A percentile compares a stretch with the other conserved stretches of the same genome.
phyloP scores from a whole-genome alignment of 345 rosid species.

The Eucalyptus fibrosa region DNA sequence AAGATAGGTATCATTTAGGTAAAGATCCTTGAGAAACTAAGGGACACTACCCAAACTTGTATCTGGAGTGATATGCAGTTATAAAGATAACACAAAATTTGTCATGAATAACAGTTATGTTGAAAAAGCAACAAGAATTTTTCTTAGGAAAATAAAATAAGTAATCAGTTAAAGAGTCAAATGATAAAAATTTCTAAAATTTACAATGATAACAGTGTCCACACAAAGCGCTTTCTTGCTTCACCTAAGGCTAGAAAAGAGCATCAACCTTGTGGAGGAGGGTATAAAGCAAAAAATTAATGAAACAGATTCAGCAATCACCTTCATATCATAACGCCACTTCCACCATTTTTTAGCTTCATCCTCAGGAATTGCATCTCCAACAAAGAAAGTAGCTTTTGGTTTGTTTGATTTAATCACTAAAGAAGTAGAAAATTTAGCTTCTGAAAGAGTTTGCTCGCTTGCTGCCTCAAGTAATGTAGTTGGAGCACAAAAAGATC shows the following conservation, averaged over 20 bases:
- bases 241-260: neutral
- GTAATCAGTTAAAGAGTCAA: neutral
- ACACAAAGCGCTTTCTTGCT: neutral
- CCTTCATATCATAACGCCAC: constrained; percentile 93
- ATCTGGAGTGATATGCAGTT: neutral
- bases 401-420: neutral
- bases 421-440: constrained; percentile 1
- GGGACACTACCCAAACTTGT: neutral
- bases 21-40: neutral
- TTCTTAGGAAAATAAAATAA: neutral
- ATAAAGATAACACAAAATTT: neutral
- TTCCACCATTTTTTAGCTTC: constrained; percentile 72
- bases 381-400: constrained; percentile 26
- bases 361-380: constrained; percentile 55
- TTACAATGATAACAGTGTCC: neutral
- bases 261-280: neutral
- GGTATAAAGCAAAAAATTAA: neutral
- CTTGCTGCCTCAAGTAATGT: neutral
- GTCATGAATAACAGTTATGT: neutral
- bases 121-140: neutral
- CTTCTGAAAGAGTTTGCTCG: constrained; percentile 10
- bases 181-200: neutral
- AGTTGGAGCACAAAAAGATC: neutral
- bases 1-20: neutral
- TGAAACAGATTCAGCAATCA: constrained; percentile 4